phyloP scores from a whole-genome alignment of 2,329 filamentous ascomycete genomes.

The Calonectria montana region DNA sequence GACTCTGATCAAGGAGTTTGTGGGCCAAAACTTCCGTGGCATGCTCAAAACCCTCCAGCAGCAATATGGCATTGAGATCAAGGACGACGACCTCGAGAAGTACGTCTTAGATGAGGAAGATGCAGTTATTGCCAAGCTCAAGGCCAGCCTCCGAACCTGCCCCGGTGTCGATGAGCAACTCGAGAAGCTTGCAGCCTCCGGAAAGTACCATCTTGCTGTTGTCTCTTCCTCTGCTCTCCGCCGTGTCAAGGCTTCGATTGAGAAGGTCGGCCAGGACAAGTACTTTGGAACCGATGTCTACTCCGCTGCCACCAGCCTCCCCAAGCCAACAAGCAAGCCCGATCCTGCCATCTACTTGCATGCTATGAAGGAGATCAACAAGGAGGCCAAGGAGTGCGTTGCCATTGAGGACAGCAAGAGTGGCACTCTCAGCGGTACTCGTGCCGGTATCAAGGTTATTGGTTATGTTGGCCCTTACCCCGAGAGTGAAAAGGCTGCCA shows the following conservation, averaged over 20 bases:
- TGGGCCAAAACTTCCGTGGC: conserved; percentile 94
- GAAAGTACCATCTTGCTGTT: conserved; percentile 80
- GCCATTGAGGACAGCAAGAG: conserved; percentile 92
- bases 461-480: conserved; percentile 87
- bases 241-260: conserved; percentile 80
- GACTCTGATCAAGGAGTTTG: conserved; percentile 85
- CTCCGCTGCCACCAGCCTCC: conserved; percentile 83
- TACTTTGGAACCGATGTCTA: conserved; percentile 85
- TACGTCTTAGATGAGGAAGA: conserved; percentile 85
- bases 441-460: conserved; percentile 83
- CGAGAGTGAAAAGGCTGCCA: conserved; percentile 70
- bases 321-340: conserved; percentile 87
- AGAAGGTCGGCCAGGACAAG: conserved; percentile 82
- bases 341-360: conserved; percentile 89
- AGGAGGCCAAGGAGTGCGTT: conserved; percentile 77
- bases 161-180: conserved; percentile 75
- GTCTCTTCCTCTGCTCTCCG: conserved; percentile 85
- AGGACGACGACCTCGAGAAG: conserved; percentile 73
- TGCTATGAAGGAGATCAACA: conserved; percentile 79
- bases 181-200: conserved; percentile 67
- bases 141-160: conserved; percentile 75
- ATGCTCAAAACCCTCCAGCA: conserved; percentile 84
- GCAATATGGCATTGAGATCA: conserved; percentile 79
- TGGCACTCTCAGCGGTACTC: conserved; percentile 78
- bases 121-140: conserved; percentile 84